These are phyloP conservation scores for Candida pseudocylindracea DNA, from an alignment of 1,139 yeast species.

Conservation along the genomic window DNA sequence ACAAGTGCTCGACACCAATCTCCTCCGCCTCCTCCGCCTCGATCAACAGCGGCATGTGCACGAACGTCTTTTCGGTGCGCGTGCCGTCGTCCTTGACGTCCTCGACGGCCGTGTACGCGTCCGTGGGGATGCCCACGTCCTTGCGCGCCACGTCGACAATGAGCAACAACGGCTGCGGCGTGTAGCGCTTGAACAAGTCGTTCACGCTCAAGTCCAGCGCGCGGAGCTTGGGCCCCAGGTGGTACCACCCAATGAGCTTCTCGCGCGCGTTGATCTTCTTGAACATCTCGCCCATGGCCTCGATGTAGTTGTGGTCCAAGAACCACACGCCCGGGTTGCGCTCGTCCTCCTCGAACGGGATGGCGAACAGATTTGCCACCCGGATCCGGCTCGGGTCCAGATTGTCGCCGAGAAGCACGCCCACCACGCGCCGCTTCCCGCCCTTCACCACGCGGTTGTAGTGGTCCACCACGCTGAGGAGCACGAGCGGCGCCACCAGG, in stretches of 20 bases:
- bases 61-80: constrained; percentile 77
- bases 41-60: constrained; percentile 78
- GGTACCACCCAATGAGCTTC: constrained; percentile 94
- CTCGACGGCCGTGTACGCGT: constrained; percentile 85
- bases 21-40: constrained; percentile 99
- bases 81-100: constrained; percentile 97
- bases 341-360: constrained; percentile 95
- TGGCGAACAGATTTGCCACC: constrained; percentile 64
- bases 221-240: constrained; percentile 83
- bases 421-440: constrained; percentile 67
- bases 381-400: constrained; percentile 24
- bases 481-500: constrained; percentile 86
- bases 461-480: constrained; percentile 88
- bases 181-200: constrained; percentile 68
- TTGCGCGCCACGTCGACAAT: constrained; percentile 85
- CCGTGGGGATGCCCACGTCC: constrained; percentile 77
- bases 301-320: constrained; percentile 88
- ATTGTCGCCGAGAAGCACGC: constrained; percentile 78
- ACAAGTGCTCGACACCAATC: constrained; percentile 90
- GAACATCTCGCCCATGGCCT: constrained; percentile 95
- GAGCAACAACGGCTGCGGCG: constrained; percentile 62
- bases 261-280: constrained; percentile 95
- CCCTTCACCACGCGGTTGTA: constrained; percentile 64
- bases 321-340: constrained; percentile 92
- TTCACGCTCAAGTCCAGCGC: constrained; percentile 81